Evolutionary conservation across 371 early-diverging fungal genomes (phyloP).

Genomic region (Coemansia sp.): DNA sequence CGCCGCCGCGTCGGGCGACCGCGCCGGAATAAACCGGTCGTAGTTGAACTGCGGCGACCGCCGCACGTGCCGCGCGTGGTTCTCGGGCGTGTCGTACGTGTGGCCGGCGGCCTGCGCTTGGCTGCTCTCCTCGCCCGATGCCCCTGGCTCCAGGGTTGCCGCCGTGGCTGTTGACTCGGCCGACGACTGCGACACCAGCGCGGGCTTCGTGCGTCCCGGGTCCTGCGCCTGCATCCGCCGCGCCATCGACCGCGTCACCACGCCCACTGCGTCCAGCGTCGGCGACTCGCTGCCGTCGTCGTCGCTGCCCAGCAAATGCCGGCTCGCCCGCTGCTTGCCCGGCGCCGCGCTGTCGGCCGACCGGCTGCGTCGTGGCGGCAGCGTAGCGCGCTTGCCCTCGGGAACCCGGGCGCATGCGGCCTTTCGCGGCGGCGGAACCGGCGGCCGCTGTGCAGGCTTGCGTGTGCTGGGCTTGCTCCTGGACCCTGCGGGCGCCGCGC

Average conservation of each 20-base stretch:
- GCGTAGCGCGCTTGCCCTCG: too few species aligned
- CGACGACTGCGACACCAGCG: neutral
- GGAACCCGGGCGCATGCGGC: too few species aligned
- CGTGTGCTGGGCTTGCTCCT: neutral
- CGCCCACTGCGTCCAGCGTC: slow-evolving; percentile 16
- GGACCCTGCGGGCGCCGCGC: neutral
- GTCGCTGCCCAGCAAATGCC: neutral
- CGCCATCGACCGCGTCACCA: slow-evolving; percentile 48
- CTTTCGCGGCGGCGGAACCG: slow-evolving; percentile 4
- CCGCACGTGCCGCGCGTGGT: slow-evolving; percentile 19
- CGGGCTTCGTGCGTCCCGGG: neutral
- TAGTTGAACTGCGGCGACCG: slow-evolving; percentile 47
- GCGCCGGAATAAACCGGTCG: slow-evolving; percentile 48
- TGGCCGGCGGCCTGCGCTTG: too few species aligned
- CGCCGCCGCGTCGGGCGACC: slow-evolving; percentile 22
- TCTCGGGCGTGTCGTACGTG: slow-evolving; percentile 8
- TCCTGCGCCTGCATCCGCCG: slow-evolving; percentile 22
- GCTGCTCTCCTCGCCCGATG: too few species aligned
- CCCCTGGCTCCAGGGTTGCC: neutral
- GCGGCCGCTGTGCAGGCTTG: neutral
- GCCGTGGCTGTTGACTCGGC: slow-evolving; percentile 11
- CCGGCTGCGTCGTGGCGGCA: too few species aligned
- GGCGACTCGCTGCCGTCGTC: slow-evolving; percentile 18
- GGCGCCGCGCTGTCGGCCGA: too few species aligned
- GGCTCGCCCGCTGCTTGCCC: too few species aligned